A percentile compares a stretch with the other conserved stretches of the same genome.
Conservation (phyloP, 2,329 filamentous ascomycete genomes). For the Alternaria arborescens region DNA sequence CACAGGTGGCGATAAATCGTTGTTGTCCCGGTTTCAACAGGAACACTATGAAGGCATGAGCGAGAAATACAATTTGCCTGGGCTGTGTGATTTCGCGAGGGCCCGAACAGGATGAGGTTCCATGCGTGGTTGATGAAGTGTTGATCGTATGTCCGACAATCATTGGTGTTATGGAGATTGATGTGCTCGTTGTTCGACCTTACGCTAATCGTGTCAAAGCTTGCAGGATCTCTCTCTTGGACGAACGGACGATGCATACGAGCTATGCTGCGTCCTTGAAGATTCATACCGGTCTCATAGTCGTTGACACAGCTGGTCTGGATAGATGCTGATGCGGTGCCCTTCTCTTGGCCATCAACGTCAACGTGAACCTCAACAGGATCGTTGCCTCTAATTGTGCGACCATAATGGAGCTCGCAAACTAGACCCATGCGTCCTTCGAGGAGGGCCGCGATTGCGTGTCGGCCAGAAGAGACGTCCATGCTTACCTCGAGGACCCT, state of each 20-base stretch:
- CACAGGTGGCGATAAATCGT: constrained; percentile 64
- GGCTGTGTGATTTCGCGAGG: background rate
- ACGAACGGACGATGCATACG: constrained; percentile 1
- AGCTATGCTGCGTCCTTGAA: constrained; percentile 11
- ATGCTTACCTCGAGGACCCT: constrained; percentile 68
- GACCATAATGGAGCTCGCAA: constrained; percentile 56
- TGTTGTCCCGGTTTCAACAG: constrained; percentile 43
- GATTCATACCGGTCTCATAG: constrained; percentile 9
- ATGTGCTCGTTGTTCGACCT: constrained; percentile 34
- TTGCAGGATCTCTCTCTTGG: constrained; percentile 8
- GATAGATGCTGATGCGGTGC: constrained; percentile 19
- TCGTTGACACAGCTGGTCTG: constrained; percentile 21
- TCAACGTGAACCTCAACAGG: constrained; percentile 22
- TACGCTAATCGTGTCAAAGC: constrained; percentile 40
- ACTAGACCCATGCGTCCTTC: constrained; percentile 69
- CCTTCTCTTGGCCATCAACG: constrained; percentile 15
- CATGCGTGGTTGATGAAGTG: constrained; percentile 44
- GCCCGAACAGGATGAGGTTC: constrained; percentile 37
- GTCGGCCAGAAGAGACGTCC: constrained; percentile 65
- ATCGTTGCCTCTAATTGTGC: background rate
- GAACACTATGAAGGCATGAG: constrained; percentile 25
- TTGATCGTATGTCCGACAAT: constrained; percentile 28
- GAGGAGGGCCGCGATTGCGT: constrained; percentile 67
- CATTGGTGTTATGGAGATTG: constrained; percentile 31
- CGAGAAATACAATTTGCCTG: background rate